A percentile compares a stretch with the other conserved stretches of the same genome.
Conservation (phyloP, 352 stramenopile genomes). For the Phytophthora lateralis region DNA sequence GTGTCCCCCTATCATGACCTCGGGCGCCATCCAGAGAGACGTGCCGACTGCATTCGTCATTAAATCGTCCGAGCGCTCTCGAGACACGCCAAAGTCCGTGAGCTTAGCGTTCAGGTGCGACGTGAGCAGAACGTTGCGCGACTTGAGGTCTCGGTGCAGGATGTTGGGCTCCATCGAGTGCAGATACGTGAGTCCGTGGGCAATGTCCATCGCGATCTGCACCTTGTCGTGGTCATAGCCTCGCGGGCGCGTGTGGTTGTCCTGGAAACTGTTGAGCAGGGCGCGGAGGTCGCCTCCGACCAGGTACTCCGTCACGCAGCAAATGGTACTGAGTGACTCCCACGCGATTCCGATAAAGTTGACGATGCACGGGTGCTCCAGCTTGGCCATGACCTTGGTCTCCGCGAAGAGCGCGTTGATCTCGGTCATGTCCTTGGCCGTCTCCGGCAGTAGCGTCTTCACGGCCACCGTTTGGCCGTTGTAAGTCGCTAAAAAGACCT, state of each 20-base stretch:
- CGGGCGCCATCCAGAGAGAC: slow-evolving; percentile 60
- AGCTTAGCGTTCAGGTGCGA: slow-evolving; percentile 55
- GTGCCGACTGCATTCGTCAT: slow-evolving; percentile 59
- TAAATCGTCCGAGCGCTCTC: slow-evolving; percentile 39
- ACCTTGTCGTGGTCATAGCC: slow-evolving; percentile 61
- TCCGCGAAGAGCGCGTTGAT: slow-evolving; percentile 60
- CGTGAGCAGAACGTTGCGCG: slow-evolving; percentile 74
- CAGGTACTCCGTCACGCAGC: slow-evolving; percentile 58
- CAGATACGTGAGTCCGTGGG: slow-evolving; percentile 50
- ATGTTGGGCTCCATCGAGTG: slow-evolving; percentile 52
- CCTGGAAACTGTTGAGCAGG: slow-evolving; percentile 44
- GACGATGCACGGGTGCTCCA: slow-evolving; percentile 71
- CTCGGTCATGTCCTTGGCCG: slow-evolving; percentile 53
- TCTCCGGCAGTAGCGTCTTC: slow-evolving; percentile 61
- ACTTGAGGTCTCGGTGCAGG: slow-evolving; percentile 81
- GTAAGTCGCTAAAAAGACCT: slow-evolving; percentile 56
- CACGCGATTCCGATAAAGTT: slow-evolving; percentile 71
- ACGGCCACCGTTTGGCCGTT: slow-evolving; percentile 54
- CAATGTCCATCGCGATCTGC: slow-evolving; percentile 53
- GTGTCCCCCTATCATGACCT: slow-evolving; percentile 52
- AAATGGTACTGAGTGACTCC: slow-evolving; percentile 46
- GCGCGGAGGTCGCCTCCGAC: slow-evolving; percentile 48
- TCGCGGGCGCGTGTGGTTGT: slow-evolving; percentile 24
- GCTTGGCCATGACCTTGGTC: slow-evolving; percentile 58
- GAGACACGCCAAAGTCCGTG: slow-evolving; percentile 62